These are phyloP conservation scores for Argentina anserina DNA, from an alignment of 306 rosid species.

Conservation along the genomic window DNA sequence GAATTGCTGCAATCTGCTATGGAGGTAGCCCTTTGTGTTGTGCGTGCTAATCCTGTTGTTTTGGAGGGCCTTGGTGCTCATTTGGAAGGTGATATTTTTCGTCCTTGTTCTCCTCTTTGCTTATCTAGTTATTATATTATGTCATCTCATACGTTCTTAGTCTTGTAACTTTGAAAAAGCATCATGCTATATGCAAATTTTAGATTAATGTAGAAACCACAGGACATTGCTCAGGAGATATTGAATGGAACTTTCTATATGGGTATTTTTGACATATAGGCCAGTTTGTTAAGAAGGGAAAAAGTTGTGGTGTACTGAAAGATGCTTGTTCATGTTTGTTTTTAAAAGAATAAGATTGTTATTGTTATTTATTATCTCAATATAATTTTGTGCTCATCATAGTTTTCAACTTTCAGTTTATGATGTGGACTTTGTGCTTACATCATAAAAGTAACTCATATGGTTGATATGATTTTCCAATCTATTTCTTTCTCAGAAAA, in stretches of 20 bases:
- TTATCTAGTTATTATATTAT: background rate
- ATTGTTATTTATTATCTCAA: background rate
- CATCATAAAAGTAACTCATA: background rate
- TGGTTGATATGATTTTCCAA: constrained; percentile 29
- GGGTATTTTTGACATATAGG: background rate
- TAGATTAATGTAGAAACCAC: background rate
- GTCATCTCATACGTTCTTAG: background rate
- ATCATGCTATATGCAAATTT: background rate
- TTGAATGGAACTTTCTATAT: background rate
- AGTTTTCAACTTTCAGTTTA: background rate
- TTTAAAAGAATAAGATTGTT: background rate
- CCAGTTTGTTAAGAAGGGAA: background rate
- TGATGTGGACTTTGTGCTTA: background rate
- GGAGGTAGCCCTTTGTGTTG: constrained; percentile 74
- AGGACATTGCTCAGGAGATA: background rate
- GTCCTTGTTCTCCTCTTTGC: background rate
- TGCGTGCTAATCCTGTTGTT: constrained; percentile 87
- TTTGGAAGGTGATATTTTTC: constrained; percentile 60
- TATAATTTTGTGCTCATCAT: background rate
- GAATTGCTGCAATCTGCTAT: constrained; percentile 82
- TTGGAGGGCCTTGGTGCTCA: constrained; percentile 95
- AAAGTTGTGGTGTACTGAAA: background rate
- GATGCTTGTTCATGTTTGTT: background rate
- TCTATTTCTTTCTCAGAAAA: constrained; percentile 53
- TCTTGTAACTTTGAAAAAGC: background rate